phyloP scores from a whole-genome alignment of 176 grass and related monocot genomes.

The Miscanthus lutarioriparius region DNA sequence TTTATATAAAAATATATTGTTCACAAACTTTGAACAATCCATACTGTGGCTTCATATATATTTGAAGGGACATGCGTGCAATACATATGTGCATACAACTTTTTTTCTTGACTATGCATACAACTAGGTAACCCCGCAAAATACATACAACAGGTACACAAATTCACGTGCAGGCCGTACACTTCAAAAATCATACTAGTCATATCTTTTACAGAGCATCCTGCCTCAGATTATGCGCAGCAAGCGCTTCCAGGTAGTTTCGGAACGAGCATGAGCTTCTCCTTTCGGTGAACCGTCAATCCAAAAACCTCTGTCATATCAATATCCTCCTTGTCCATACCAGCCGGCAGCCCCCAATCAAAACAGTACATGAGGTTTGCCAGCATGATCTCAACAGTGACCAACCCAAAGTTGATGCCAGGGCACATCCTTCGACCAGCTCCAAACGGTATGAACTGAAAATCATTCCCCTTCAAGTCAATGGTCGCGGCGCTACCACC shows the following conservation, averaged over 20 bases:
- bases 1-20: too few relatives aligned
- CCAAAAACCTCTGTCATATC: background rate
- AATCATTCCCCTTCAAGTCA: background rate
- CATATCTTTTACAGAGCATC: too few relatives aligned
- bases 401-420: background rate
- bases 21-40: too few relatives aligned
- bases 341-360: background rate
- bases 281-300: background rate
- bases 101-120: too few relatives aligned
- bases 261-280: background rate
- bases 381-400: background rate
- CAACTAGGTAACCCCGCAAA: too few relatives aligned
- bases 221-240: too few relatives aligned
- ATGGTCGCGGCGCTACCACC: background rate
- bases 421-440: background rate
- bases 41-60: too few relatives aligned
- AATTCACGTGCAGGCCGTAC: too few relatives aligned
- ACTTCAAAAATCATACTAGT: too few relatives aligned
- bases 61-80: too few relatives aligned
- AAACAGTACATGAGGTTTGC: background rate
- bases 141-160: too few relatives aligned
- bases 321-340: background rate
- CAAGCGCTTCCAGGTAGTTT: background rate
- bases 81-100: too few relatives aligned
- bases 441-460: background rate